Conservation (phyloP, 2,329 filamentous ascomycete genomes). For the Colletotrichum spinosum region DNA sequence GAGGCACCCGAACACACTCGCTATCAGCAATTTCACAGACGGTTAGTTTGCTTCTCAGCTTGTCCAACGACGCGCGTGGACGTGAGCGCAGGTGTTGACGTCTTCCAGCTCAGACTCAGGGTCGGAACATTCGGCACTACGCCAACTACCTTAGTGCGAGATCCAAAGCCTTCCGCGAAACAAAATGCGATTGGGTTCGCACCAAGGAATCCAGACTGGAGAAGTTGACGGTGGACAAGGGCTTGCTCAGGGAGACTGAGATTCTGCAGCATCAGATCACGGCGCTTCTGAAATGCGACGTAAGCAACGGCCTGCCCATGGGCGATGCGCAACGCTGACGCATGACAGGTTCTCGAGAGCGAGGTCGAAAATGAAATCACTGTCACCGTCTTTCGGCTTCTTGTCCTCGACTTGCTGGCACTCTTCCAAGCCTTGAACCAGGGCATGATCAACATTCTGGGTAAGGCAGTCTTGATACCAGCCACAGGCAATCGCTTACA, state of each 20-base stretch:
- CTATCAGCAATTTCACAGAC: conserved; percentile 92
- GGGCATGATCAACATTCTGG: conserved; percentile 95
- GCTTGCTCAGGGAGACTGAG: conserved; percentile 91
- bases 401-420: conserved; percentile 89
- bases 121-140: conserved; percentile 93
- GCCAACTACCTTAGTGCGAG: conserved; percentile 87
- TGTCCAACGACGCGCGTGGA: neutral
- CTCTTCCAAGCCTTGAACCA: conserved; percentile 97
- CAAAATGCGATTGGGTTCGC: conserved; percentile 90
- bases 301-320: conserved; percentile 57
- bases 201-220: conserved; percentile 85
- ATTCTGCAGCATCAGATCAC: conserved; percentile 88
- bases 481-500: conserved; percentile 15
- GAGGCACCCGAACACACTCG: conserved; percentile 83
- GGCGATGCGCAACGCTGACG: conserved; percentile 18
- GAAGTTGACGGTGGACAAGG: conserved; percentile 89
- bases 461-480: conserved; percentile 57
- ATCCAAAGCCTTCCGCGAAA: conserved; percentile 84
- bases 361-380: conserved; percentile 98
- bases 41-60: conserved; percentile 66
- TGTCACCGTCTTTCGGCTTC: conserved; percentile 88
- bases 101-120: conserved; percentile 85
- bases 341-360: conserved; percentile 78
- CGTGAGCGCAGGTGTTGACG: conserved; percentile 11
- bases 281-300: conserved; percentile 89